Base-by-base conservation (phyloP, 345 rosid species). In the Pugionium dolabratum region DNA sequence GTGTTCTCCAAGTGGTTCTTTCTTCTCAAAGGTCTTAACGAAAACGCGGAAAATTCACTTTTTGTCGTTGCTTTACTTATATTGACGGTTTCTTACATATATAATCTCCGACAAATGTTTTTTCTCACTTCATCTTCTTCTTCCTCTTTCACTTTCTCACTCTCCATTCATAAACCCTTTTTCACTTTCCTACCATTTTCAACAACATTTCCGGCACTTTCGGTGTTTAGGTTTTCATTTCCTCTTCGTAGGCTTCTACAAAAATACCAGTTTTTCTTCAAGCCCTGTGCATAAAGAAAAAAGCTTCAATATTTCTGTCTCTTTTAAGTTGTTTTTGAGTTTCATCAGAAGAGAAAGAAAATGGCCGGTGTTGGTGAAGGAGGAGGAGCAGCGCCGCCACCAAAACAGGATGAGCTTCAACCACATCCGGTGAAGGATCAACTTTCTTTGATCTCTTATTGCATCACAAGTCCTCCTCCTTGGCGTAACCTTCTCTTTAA, bases 401-500 rank as follows among this genome's bases (percentile, higher is more conserved):
- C 91, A 2, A 94, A 90, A 70, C 96, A 84, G 59, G 90, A 94
- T 51, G 99, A 88, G 81, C 69, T 88, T 48, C 86, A 80, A 79
- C 99, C 99, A 41, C 99, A 94, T 79, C 95, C 96, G 5, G 87
- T 54, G 39, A 94, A 77, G 76, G 97, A 94, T 76, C 99, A 94
- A 82, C 92, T 94, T 50, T 76, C 96, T 46, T 76, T 54, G 47
- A 67, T 90, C 66, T 78, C 97, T 51, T 94, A 81, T 70, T 94
- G 99, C 81, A 86, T 85, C 59, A 82, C 95, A 3, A 94, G 99
- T 62, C 99, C 97, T 65, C 99, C 99, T 77, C 97, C 99, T 67
- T 94, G 99, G 99, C 99, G 99, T 94, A 76, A 87, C 85, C 25
- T 11, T 53, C 26, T 37, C 2, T 50, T 7, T 29, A 43, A 49